Evolutionary conservation across 345 rosid genomes (phyloP).

Genomic region (Salix caprea): DNA sequence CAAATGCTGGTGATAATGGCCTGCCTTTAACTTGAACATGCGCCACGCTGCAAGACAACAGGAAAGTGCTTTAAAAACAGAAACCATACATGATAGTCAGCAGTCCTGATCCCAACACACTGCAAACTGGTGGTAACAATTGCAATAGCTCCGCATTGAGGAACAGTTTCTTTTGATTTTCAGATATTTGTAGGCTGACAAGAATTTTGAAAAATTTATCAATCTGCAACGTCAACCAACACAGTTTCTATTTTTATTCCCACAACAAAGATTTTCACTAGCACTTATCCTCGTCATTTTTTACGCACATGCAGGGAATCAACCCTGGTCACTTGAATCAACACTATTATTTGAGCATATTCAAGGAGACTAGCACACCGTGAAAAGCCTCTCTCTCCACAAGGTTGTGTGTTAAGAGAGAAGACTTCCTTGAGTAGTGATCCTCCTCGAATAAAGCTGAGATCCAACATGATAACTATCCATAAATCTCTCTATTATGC

Average conservation of each 20-base stretch:
- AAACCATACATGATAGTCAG: not conserved
- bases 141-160: not conserved
- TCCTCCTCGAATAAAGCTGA: not conserved
- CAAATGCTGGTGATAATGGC: constrained; percentile 49
- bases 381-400: no score
- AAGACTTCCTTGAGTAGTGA: not conserved
- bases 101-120: not conserved
- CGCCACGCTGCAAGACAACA: constrained; percentile 53
- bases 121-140: not conserved
- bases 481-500: not conserved
- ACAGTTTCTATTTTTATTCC: not conserved
- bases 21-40: constrained; percentile 67
- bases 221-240: not conserved
- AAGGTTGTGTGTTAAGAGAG: no score
- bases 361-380: not conserved
- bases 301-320: not conserved
- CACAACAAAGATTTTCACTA: no score
- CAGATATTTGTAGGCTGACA: not conserved
- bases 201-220: not conserved
- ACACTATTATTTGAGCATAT: no score
- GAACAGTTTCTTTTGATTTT: not conserved
- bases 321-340: not conserved
- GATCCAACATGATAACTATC: not conserved
- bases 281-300: not conserved
- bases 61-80: constrained; percentile 3